Conservation (phyloP, 2,329 filamentous ascomycete species). For the Epichloe gansuensis region DNA sequence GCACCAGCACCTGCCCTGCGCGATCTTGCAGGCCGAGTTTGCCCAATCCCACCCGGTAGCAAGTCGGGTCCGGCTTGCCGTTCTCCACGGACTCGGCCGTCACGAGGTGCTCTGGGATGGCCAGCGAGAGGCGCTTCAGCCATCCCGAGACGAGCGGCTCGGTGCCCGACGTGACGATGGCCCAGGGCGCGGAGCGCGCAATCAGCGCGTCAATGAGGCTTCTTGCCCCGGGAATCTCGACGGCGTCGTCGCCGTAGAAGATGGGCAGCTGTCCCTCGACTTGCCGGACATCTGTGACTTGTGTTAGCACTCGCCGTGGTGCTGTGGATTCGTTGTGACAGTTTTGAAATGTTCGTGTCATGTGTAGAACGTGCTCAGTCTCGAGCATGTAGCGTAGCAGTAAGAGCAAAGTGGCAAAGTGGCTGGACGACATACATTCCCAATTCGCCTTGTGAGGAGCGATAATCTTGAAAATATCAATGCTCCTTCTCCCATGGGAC, state of each 20-base stretch:
- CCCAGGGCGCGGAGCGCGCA: slow-evolving; percentile 56
- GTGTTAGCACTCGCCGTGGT: not conserved
- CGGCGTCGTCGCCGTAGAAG: slow-evolving; percentile 63
- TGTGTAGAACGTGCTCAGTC: too few relatives aligned
- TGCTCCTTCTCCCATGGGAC: slow-evolving; percentile 80
- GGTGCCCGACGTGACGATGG: slow-evolving; percentile 72
- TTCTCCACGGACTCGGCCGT: slow-evolving; percentile 63
- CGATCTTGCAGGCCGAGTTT: slow-evolving; percentile 41
- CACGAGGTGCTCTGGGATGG: slow-evolving; percentile 53
- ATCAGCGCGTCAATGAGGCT: slow-evolving; percentile 57
- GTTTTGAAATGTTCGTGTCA: not conserved
- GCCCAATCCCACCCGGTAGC: slow-evolving; percentile 57
- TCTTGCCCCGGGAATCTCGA: slow-evolving; percentile 77
- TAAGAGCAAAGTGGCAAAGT: not conserved
- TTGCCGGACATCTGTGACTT: slow-evolving; percentile 54
- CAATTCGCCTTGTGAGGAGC: slow-evolving; percentile 79
- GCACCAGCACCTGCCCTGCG: slow-evolving; percentile 51
- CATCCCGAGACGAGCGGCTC: slow-evolving; percentile 57
- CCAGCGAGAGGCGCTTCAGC: slow-evolving; percentile 54
- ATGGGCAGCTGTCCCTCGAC: slow-evolving; percentile 70
- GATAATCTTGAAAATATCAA: slow-evolving; percentile 71
- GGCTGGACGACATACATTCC: slow-evolving; percentile 58
- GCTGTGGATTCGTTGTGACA: not conserved
- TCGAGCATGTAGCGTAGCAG: not conserved
- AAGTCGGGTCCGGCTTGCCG: slow-evolving; percentile 67